phyloP scores from a whole-genome alignment of 768 basidiomycete species.

The Xanthoconium stramineum region DNA sequence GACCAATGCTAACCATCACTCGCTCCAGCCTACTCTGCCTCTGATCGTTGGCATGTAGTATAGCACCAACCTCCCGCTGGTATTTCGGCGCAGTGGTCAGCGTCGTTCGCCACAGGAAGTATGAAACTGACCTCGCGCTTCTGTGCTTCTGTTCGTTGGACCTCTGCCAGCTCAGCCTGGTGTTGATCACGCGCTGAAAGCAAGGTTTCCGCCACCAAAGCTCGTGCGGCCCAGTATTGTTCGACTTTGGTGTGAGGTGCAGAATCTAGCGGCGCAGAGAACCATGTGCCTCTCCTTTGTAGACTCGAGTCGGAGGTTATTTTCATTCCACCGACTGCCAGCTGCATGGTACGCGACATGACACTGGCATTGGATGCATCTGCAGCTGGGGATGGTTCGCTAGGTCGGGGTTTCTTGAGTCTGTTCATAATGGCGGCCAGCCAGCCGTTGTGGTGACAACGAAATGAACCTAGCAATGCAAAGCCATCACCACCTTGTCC shows the following conservation, averaged over 20 bases:
- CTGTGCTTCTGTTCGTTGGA: slow-evolving; percentile 40
- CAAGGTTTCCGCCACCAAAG: slow-evolving; percentile 61
- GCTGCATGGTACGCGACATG: slow-evolving; percentile 32
- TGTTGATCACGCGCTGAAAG: slow-evolving; percentile 48
- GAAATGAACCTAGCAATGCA: neutral
- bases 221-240: slow-evolving; percentile 68
- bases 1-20: slow-evolving; percentile 43
- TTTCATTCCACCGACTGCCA: slow-evolving; percentile 19
- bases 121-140: slow-evolving; percentile 44
- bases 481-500: neutral
- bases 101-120: neutral
- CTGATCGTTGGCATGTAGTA: slow-evolving; percentile 43
- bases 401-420: slow-evolving; percentile 20
- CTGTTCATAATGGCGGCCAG: slow-evolving; percentile 18
- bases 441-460: neutral
- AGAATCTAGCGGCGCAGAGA: slow-evolving; percentile 18
- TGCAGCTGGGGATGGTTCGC: neutral
- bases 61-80: slow-evolving; percentile 42
- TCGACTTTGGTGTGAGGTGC: slow-evolving; percentile 36
- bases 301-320: neutral
- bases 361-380: neutral
- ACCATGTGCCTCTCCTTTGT: slow-evolving; percentile 11
- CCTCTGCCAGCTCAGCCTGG: slow-evolving; percentile 44
- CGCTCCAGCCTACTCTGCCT: slow-evolving; percentile 50
- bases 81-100: neutral